A percentile compares a stretch with the other conserved stretches of the same genome.
Evolutionary conservation across 108 stramenopile genomes (phyloP).

Genomic region (Skeletonema menzelii): DNA sequence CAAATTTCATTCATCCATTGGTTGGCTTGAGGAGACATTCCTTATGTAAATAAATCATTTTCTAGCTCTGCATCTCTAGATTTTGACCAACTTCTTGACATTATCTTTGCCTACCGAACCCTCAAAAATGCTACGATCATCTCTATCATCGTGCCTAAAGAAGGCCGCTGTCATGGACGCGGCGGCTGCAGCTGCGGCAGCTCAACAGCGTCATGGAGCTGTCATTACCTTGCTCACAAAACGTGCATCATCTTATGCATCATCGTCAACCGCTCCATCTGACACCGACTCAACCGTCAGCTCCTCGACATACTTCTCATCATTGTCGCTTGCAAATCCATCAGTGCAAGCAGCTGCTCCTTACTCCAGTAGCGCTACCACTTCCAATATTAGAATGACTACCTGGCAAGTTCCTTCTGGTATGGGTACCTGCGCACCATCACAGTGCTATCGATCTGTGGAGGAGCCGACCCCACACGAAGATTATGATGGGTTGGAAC

Average conservation of each 20-base stretch:
- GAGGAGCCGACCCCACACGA: background rate
- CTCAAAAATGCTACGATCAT: background rate
- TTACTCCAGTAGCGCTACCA: background rate
- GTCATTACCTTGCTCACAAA: background rate
- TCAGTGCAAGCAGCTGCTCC: background rate
- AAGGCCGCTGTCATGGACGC: background rate
- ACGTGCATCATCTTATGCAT: background rate
- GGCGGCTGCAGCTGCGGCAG: background rate
- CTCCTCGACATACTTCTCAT: background rate
- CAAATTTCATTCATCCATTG: background rate
- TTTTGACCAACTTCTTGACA: background rate
- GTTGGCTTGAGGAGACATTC: too few relatives aligned
- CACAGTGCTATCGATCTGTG: background rate
- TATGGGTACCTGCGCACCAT: background rate
- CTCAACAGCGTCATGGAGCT: background rate
- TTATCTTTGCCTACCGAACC: background rate
- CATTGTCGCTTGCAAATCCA: background rate
- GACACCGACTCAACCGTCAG: background rate
- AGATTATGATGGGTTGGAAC: background rate
- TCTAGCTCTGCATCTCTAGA: background rate
- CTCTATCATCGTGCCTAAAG: background rate
- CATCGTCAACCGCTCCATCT: background rate
- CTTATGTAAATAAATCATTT: background rate
- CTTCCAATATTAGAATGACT: background rate
- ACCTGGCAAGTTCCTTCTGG: background rate